Percentiles rank a stretch among this genome's conserved stretches.
Evolutionary conservation across 2,329 filamentous ascomycete species (phyloP).

Genomic region (Thielaviopsis ethacetica): DNA sequence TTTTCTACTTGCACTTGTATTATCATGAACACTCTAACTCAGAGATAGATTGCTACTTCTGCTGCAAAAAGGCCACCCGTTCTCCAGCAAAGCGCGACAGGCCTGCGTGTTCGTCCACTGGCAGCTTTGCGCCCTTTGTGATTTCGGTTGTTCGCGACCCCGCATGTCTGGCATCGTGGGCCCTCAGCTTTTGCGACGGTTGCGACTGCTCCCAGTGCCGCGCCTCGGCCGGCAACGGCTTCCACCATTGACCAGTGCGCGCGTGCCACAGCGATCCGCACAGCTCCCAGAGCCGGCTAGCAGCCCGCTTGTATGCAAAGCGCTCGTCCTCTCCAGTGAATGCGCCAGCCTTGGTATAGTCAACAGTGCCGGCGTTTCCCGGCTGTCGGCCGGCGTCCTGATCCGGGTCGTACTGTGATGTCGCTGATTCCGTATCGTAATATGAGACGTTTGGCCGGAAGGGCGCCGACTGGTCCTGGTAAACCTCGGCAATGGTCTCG

Average conservation of each 20-base stretch:
- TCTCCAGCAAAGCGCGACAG: slow-evolving; percentile 8
- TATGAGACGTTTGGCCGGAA: slow-evolving; percentile 65
- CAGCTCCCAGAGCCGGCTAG: slow-evolving; percentile 68
- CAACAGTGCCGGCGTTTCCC: slow-evolving; percentile 18
- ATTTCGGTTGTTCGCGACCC: slow-evolving; percentile 8
- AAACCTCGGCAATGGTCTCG: slow-evolving; percentile 44
- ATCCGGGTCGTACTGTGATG: slow-evolving; percentile 36
- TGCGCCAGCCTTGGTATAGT: slow-evolving; percentile 51
- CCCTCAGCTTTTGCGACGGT: slow-evolving; percentile 3
- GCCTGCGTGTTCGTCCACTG: slow-evolving; percentile 8
- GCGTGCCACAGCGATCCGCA: slow-evolving; percentile 59
- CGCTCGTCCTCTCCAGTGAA: slow-evolving; percentile 70
- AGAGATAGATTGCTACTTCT: neutral
- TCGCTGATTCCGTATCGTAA: slow-evolving; percentile 34
- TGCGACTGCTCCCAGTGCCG: slow-evolving; percentile 45
- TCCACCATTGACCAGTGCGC: slow-evolving; percentile 47
- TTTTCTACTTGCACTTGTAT: too few species aligned
- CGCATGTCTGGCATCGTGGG: slow-evolving; percentile 1
- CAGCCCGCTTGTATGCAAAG: slow-evolving; percentile 65
- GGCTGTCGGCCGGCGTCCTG: slow-evolving; percentile 39
- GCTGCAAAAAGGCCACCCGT: slow-evolving; percentile 1
- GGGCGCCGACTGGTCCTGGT: slow-evolving; percentile 59
- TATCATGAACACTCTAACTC: too few species aligned
- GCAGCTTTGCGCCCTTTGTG: slow-evolving; percentile 1
- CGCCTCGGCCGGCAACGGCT: slow-evolving; percentile 44